Evolutionary conservation across 2,329 filamentous ascomycete genomes (phyloP).

Genomic region (Fusarium pseudonygamai): DNA sequence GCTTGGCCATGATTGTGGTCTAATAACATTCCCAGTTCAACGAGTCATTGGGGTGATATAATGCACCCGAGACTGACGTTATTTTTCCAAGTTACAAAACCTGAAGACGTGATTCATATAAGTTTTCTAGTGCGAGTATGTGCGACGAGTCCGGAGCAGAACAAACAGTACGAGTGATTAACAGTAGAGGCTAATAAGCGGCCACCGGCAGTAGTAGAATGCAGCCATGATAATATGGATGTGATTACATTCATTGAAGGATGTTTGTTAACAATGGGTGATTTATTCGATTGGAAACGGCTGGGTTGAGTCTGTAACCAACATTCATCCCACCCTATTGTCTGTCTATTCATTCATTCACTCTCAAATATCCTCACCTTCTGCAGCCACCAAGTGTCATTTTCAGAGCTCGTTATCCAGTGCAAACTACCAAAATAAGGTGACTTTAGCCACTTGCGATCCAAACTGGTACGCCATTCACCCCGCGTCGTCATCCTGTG

Average conservation of each 20-base stretch:
- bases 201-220: neutral
- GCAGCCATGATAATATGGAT: slow-evolving; percentile 14
- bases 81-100: neutral
- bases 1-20: slow-evolving; percentile 27
- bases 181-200: neutral
- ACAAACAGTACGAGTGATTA: neutral
- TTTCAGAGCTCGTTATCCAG: slow-evolving; percentile 17
- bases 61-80: neutral
- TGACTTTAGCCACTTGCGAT: neutral
- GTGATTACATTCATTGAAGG: slow-evolving; percentile 5
- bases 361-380: neutral
- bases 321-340: neutral
- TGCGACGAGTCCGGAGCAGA: neutral
- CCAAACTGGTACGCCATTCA: neutral
- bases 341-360: neutral
- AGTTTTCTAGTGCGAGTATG: neutral
- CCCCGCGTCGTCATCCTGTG: slow-evolving; percentile 28
- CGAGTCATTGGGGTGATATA: slow-evolving; percentile 5
- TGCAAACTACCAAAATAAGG: slow-evolving; percentile 2
- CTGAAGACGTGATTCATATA: neutral
- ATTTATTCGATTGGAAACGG: slow-evolving; percentile 14
- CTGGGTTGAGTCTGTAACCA: slow-evolving; percentile 7
- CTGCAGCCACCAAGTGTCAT: slow-evolving; percentile 28
- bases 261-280: slow-evolving; percentile 11
- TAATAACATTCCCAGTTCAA: slow-evolving; percentile 10